Evolutionary conservation across 495 filamentous ascomycete genomes (phyloP), one percentile per base, ranked within the genome.

Genomic region (Xylaria castorea): DNA sequence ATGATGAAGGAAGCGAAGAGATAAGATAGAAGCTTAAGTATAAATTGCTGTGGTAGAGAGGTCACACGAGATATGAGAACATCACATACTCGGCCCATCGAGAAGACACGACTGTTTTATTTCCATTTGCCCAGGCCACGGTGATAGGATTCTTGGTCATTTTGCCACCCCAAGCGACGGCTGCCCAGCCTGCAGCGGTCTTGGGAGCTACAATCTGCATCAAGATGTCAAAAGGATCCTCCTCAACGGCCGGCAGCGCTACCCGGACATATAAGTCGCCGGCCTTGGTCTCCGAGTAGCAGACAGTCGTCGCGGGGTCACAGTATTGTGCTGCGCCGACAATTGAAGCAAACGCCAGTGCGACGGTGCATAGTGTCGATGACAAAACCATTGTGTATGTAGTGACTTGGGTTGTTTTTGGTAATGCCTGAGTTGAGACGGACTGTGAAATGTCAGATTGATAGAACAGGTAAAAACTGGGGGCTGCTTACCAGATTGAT

Each of bases 61-160:
- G 11, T 57, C n/a, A 57, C n/a, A 16, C 4, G 11, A 63, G 11
- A 40, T n/a, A 62, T 6, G 14, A 40, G 12, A 27, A 60, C 11
- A 5, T 14, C 8, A 77, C 81, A 75, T 76, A 88, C 86, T 75
- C 78, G 50, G 83, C 82, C 71, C 80, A 86, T 11, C 86, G 80
- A 44, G 85, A 85, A 22, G 83, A 83, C 3, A 83, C 76, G 2
- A 84, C 69, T 0, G 80, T 80, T 5, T 25, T 74, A 20, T 84
- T 76, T 0, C 83, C 83, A 71, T 87, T 83, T 20, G 81, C 76
- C 83, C 84, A 88, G 0, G 69, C 82, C 1, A 88, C 75, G 0
- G 83, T 82, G 50, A 88, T 78, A 14, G 86, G 86, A 72, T 87
- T 86, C 48, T 79, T 79, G 16, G 79, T 73, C 86, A 88, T 88